Evolutionary conservation across 371 early-diverging fungal genomes (phyloP), one percentile per base, ranked within the genome.

Genomic region (Haplosporangium sp.): DNA sequence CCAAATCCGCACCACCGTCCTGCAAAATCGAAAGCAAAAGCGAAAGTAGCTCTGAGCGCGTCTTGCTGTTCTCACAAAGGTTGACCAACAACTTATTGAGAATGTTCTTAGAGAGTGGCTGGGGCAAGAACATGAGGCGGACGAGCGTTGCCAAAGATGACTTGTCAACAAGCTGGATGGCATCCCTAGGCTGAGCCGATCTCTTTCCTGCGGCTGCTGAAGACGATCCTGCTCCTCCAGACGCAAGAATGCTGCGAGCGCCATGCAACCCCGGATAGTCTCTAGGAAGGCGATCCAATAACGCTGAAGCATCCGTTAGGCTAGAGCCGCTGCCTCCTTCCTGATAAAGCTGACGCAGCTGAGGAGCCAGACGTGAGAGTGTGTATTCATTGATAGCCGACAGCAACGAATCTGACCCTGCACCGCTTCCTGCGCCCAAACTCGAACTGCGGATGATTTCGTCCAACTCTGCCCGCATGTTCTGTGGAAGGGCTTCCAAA

Each of bases 51-150:
- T 99, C 98, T 10, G 88, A 74, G 11, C 98, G 87, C 1, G 97
- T 93, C 66, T 91, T 90, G 68, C 88, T 89, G 80, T 97, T 97
- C 80, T 97, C 96, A 73, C 95, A 93, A 8, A 99, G 87, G 77
- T 95, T 95, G 56, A 92, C 85, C 52, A 98, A 75, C 14, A 96
- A 73, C 55, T 90, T 85, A 65, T 89, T 89, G 46, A 96, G 75
- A 42, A 92, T 83, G 20, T 89, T 83, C 70, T 92, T 93, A 53
- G 87, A 88, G 12, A 87, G 61, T 0, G 90, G 86, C 70, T 94
- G 93, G 12, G 94, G 94, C 13, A 95, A 80, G 80, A 95, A 96
- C 60, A 97, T 82, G 18, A 98, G 85, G 21, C 96, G 87, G 13
- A 95, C 85, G 40, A 98, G 84, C 0, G 93, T 93, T 13, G 94